These are phyloP conservation scores for Exophiala spinifera DNA, from an alignment of 2,329 filamentous ascomycete species.

Conservation along the genomic window DNA sequence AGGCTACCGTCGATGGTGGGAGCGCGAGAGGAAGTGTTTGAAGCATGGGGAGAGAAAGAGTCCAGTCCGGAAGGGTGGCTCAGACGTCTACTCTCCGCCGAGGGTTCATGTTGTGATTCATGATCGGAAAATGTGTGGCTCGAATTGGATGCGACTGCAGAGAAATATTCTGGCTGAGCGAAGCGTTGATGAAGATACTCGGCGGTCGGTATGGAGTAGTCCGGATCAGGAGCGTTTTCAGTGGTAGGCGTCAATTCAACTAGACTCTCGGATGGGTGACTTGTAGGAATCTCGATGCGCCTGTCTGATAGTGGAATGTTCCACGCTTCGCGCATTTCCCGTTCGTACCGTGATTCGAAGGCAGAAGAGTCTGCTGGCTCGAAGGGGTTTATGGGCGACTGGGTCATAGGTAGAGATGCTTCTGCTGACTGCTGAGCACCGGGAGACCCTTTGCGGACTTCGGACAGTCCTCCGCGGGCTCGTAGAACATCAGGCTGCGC, in stretches of 20 bases:
- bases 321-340: constrained; percentile 30
- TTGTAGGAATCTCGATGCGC: constrained; percentile 31
- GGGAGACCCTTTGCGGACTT: neutral
- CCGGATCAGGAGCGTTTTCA: constrained; percentile 36
- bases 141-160: constrained; percentile 24
- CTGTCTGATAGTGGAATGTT: constrained; percentile 25
- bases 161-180: constrained; percentile 30
- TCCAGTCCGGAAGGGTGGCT: neutral
- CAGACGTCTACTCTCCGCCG: neutral
- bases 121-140: constrained; percentile 37
- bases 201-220: constrained; percentile 24
- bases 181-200: constrained; percentile 22
- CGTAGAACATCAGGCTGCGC: constrained; percentile 4
- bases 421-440: neutral
- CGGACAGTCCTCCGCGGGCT: constrained; percentile 3
- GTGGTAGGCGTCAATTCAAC: constrained; percentile 47
- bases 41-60: neutral
- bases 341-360: constrained; percentile 29
- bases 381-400: constrained; percentile 4
- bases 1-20: constrained; percentile 25
- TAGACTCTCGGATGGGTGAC: constrained; percentile 42
- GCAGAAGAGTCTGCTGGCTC: constrained; percentile 1
- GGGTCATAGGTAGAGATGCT: neutral
- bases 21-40: constrained; percentile 13
- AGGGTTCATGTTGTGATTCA: constrained; percentile 28